Evolutionary conservation across 75 land plant species (phyloP), one percentile per base, ranked within the genome.

Genomic region (Selaginella moellendorffii): DNA sequence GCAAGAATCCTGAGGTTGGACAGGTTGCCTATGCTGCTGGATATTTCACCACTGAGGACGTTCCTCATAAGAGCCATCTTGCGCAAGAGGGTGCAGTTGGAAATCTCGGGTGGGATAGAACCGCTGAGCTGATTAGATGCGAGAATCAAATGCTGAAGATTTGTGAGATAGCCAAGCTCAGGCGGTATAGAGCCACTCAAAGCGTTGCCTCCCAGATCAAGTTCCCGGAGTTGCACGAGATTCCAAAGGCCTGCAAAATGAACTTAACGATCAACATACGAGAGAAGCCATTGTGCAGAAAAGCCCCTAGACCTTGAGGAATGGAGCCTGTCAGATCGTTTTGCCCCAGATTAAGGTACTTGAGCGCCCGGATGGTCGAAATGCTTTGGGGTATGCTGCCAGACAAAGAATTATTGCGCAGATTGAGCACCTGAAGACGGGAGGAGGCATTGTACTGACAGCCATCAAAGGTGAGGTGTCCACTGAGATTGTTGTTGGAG

Each of bases 151-250:
- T 10, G 18, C 10, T 10, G 10, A 10, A 46, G 10, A 46, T 46
- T 46, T 46, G 10, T 46, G 51, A 10, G 18, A 18, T 46, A 46
- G 18, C 14, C 51, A 46, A 46, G 10, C 18, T 76, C 74, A 1
- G 65, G 2, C 8, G 85, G 83, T 29, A 85, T 80, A 8, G 60
- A 46, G 20, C 70, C 72, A 8, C 42, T 72, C 60, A 88, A 76
- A 59, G 66, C 71, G 61, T 87, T 87, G 31, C 27, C 54, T 14
- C 84, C 76, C 70, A 82, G 71, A 71, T 82, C 88, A 18, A 88
- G 88, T 53, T 62, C 72, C 65, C 76, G 72, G 30, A 88, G 77
- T 61, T 61, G 25, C 12, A 69, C 26, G 21, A 88, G 66, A 17
- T 69, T 67, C 18, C 80, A 83, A 36, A 82, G 65, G 30, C 53